These are phyloP conservation scores for Zymoseptoria pseudotritici DNA, from an alignment of 2,329 filamentous ascomycete species.

Conservation along the genomic window DNA sequence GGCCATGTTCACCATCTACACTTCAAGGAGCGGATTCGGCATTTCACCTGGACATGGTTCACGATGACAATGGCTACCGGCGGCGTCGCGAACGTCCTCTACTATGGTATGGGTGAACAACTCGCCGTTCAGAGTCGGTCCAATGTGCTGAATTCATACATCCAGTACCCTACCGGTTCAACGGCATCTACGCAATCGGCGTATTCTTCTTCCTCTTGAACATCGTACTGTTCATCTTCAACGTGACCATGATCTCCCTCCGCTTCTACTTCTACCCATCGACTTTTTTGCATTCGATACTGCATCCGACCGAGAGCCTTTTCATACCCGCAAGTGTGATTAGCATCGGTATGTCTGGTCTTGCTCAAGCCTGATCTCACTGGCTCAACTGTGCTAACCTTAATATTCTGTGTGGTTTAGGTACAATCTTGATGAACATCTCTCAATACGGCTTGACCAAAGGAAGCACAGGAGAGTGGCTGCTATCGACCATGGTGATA, in stretches of 20 bases:
- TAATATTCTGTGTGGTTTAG: not conserved
- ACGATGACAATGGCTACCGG: slow-evolving; percentile 54
- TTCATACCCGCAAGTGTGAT: slow-evolving; percentile 65
- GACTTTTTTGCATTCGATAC: slow-evolving; percentile 63
- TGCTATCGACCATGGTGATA: slow-evolving; percentile 50
- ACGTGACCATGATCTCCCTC: slow-evolving; percentile 57
- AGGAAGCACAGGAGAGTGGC: slow-evolving; percentile 49
- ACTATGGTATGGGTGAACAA: slow-evolving; percentile 40
- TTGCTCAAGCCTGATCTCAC: not conserved
- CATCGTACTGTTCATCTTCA: slow-evolving; percentile 59
- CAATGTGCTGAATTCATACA: not conserved
- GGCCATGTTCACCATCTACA: slow-evolving; percentile 29
- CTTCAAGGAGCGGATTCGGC: slow-evolving; percentile 51
- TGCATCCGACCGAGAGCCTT: slow-evolving; percentile 69
- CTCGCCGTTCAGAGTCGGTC: not conserved
- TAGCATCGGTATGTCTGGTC: slow-evolving; percentile 49
- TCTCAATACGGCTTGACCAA: slow-evolving; percentile 59
- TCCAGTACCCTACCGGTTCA: slow-evolving; percentile 36
- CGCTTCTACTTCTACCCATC: slow-evolving; percentile 64
- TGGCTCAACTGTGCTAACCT: not conserved
- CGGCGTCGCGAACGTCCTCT: slow-evolving; percentile 48
- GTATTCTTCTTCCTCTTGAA: slow-evolving; percentile 44
- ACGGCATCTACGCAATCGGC: slow-evolving; percentile 41
- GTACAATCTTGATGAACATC: slow-evolving; percentile 55
- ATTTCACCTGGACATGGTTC: slow-evolving; percentile 73